Percentiles rank a stretch among this genome's conserved stretches.
phyloP scores from a whole-genome alignment of 1,139 yeast species.

The Suhomyces choctaworum region DNA sequence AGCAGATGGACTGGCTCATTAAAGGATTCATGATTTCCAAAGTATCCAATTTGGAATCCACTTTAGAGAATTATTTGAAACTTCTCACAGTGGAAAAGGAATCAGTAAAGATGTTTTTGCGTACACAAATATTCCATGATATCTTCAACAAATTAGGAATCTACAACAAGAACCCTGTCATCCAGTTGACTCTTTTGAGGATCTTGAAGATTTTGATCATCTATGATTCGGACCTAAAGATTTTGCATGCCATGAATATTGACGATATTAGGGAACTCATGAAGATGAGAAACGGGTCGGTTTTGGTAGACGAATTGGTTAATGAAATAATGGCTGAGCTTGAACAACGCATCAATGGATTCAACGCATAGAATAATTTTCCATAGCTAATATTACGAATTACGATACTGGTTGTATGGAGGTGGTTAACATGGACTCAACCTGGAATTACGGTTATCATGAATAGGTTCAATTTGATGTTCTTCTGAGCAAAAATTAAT shows the following conservation, averaged over 20 bases:
- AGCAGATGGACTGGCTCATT: slow-evolving; percentile 34
- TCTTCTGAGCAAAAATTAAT: too few species aligned
- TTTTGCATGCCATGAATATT: slow-evolving; percentile 21
- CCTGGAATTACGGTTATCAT: too few species aligned
- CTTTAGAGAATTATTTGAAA: slow-evolving; percentile 41
- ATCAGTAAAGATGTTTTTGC: slow-evolving; percentile 28
- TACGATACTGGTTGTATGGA: too few species aligned
- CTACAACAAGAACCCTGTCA: slow-evolving; percentile 37
- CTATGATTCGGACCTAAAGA: slow-evolving; percentile 9
- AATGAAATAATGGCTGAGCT: slow-evolving; percentile 24
- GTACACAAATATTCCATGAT: slow-evolving; percentile 29
- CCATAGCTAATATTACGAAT: neutral
- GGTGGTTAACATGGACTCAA: too few species aligned
- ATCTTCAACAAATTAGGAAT: slow-evolving; percentile 31
- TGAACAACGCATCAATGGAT: slow-evolving; percentile 1
- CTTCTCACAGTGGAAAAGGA: slow-evolving; percentile 25
- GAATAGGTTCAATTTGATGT: too few species aligned
- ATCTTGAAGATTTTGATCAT: slow-evolving; percentile 30
- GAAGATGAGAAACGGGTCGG: slow-evolving; percentile 28
- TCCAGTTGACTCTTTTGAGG: slow-evolving; percentile 37
- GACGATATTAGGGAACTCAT: slow-evolving; percentile 21
- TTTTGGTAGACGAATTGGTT: slow-evolving; percentile 40
- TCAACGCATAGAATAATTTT: too few species aligned
- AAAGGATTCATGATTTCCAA: slow-evolving; percentile 43
- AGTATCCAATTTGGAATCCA: slow-evolving; percentile 44